These are phyloP conservation scores for Candida pseudoviswanathii DNA, from an alignment of 1,139 yeast species.

Conservation along the genomic window DNA sequence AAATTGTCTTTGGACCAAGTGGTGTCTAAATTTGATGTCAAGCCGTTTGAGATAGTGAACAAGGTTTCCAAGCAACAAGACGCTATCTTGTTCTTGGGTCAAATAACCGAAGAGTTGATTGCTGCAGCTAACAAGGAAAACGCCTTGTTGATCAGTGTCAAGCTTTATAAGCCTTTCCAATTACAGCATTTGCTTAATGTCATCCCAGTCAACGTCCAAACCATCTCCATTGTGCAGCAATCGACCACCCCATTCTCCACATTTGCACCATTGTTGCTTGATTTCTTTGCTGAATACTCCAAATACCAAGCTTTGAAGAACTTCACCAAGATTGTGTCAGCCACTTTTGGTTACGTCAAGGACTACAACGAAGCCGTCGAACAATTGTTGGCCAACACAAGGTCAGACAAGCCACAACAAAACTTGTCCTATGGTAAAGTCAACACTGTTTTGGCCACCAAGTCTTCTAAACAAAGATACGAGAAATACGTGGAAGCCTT, in stretches of 20 bases:
- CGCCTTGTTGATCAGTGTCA: conserved; percentile 57
- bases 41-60: conserved; percentile 35
- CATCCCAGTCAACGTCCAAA: conserved; percentile 58
- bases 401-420: conserved; percentile 59
- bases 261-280: conserved; percentile 69
- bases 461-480: conserved; percentile 27
- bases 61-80: conserved; percentile 40
- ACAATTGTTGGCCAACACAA: conserved; percentile 55
- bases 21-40: conserved; percentile 26
- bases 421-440: conserved; percentile 61
- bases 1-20: conserved; percentile 29
- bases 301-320: conserved; percentile 47
- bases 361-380: conserved; percentile 48
- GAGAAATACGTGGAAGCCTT: conserved; percentile 35
- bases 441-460: conserved; percentile 32
- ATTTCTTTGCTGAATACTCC: conserved; percentile 66
- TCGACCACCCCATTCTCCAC: conserved; percentile 44
- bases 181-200: conserved; percentile 49
- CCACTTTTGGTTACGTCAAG: conserved; percentile 55
- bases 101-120: conserved; percentile 47
- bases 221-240: conserved; percentile 69
- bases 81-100: conserved; percentile 65
- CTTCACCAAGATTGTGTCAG: conserved; percentile 58
- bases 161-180: conserved; percentile 74
- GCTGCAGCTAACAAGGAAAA: conserved; percentile 43